phyloP scores from a whole-genome alignment of 371 early-diverging fungal species.

The Mortierella sp. region DNA sequence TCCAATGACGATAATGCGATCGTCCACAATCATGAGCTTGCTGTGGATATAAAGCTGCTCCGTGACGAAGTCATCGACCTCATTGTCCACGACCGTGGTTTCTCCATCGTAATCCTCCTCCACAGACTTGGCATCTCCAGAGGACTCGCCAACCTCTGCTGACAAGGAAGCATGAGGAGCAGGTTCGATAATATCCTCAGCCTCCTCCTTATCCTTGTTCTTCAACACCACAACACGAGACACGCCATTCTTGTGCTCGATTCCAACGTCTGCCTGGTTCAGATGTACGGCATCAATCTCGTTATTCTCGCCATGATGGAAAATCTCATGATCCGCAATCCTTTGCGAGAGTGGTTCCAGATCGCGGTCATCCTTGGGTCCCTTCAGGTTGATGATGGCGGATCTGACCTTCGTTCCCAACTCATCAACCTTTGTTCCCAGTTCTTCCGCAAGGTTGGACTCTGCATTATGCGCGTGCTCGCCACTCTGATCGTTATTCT shows the following conservation, averaged over 20 bases:
- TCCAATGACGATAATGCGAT: slow-evolving; percentile 84
- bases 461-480: too few species aligned
- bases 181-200: slow-evolving; percentile 36
- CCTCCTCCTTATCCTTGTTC: slow-evolving; percentile 4
- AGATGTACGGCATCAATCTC: slow-evolving; percentile 1
- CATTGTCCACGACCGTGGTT: slow-evolving; percentile 28
- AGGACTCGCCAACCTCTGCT: not conserved
- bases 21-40: slow-evolving; percentile 94
- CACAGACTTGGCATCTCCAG: not conserved
- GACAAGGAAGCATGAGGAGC: slow-evolving; percentile 6
- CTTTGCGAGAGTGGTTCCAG: slow-evolving; percentile 20
- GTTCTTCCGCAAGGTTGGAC: too few species aligned
- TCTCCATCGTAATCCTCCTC: slow-evolving; percentile 16
- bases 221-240: not conserved
- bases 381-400: slow-evolving; percentile 10
- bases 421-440: slow-evolving; percentile 21
- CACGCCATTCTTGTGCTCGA: slow-evolving; percentile 1
- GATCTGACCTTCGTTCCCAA: slow-evolving; percentile 15
- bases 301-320: not conserved
- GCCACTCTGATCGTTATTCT: slow-evolving; percentile 8
- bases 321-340: slow-evolving; percentile 4
- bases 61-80: slow-evolving; percentile 69
- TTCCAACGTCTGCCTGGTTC: not conserved
- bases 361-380: slow-evolving; percentile 19
- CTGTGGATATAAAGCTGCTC: slow-evolving; percentile 93